Evolutionary conservation across 306 rosid species (phyloP), one percentile per base, ranked within the genome.

Genomic region (Spatholobus suberectus): DNA sequence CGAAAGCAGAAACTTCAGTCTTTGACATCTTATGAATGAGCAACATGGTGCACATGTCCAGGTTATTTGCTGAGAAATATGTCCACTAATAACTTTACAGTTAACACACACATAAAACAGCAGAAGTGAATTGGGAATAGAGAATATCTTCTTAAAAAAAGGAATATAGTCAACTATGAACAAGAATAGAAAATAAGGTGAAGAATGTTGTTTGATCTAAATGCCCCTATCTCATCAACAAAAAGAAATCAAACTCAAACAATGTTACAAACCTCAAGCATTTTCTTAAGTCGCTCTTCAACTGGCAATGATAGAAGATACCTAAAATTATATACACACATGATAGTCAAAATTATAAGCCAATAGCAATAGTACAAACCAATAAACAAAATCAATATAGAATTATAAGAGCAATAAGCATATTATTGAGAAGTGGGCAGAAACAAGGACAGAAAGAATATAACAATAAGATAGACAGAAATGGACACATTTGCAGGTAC

Each of bases 211-310:
- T 58, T 79, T 34, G 62, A 20, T 75, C 63, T 70, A 32, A 70
- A 61, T 9, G 65, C 12, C 40, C 52, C 75, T 63, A 44, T 44
- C 83, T 54, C 66, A 34, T 66, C 54, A 73, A 71, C 70, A 79
- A 26, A 67, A 61, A 55, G 43, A 75, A 62, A 80, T 52, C 37
- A 55, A 76, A 70, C 75, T 73, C 49, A 74, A 84, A 73, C 41
- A 59, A 81, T 62, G 85, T 59, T 54, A 89, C 97, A 77, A 85
- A 96, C 99, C 99, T 93, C 91, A 32, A 94, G 87, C 70, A 93
- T 75, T 80, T 85, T 87, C 91, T 91, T 77, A 41, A 96, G 93
- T 55, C 98, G 97, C 38, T 91, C 96, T 72, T 92, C 98, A 78
- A 88, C 82, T 20, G 97, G 92, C 80, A 94, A 79, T 24, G 90